Percentiles rank a stretch among this genome's conserved stretches.
Conservation (phyloP, 148 eudicot genomes). For the Rhododendron vialii region DNA sequence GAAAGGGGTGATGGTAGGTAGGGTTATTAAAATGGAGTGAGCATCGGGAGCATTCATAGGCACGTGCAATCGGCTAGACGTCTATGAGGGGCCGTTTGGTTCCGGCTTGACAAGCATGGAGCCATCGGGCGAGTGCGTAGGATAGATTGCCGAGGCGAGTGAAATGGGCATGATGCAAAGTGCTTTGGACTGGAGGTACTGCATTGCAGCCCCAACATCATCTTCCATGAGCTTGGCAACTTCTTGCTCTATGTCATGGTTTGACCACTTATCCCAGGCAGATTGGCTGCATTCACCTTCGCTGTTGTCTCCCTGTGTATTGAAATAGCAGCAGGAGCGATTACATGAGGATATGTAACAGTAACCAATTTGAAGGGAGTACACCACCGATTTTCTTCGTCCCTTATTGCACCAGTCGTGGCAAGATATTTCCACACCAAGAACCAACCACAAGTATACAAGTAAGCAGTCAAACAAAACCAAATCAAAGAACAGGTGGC, state of each 20-base stretch:
- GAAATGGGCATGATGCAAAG: slow-evolving; percentile 79
- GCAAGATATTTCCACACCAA: neutral
- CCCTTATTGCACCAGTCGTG: neutral
- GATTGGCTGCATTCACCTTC: slow-evolving; percentile 30
- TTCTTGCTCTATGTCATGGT: slow-evolving; percentile 50
- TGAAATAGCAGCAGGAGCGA: neutral
- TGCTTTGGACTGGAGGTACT: slow-evolving; percentile 63
- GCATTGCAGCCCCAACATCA: slow-evolving; percentile 71
- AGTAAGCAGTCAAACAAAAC: neutral
- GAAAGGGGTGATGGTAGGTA: neutral
- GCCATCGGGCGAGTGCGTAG: slow-evolving; percentile 25
- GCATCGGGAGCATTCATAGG: slow-evolving; percentile 22
- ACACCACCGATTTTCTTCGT: neutral
- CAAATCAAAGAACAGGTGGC: neutral
- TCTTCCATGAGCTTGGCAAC: slow-evolving; percentile 70
- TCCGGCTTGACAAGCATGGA: slow-evolving; percentile 35
- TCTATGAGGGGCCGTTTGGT: slow-evolving; percentile 35
- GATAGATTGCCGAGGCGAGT: slow-evolving; percentile 57
- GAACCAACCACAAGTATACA: neutral
- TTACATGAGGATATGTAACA: neutral
- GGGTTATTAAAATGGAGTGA: neutral
- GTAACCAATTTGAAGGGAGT: neutral
- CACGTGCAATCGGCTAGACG: slow-evolving; percentile 11
- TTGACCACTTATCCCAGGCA: slow-evolving; percentile 64
- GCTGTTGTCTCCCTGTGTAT: slow-evolving; percentile 28